These are phyloP conservation scores for Beverwykella pulmonaria DNA, from an alignment of 495 filamentous ascomycete species.

Conservation along the genomic window DNA sequence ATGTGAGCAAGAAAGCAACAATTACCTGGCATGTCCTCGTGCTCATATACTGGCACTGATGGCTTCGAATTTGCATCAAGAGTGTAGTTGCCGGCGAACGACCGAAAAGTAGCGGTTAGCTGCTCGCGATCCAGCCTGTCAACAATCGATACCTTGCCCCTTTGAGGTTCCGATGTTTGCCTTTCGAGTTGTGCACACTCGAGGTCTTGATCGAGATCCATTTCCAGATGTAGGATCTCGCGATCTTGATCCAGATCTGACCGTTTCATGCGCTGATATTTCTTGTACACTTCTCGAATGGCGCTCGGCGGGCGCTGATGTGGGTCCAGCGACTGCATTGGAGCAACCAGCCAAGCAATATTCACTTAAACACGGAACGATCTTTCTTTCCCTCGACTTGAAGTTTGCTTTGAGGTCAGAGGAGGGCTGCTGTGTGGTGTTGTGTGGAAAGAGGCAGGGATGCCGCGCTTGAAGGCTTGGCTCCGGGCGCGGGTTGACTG, in stretches of 20 bases:
- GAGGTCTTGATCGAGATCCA: conserved; percentile 5
- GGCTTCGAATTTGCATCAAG: neutral
- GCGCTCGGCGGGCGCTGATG: conserved; percentile 69
- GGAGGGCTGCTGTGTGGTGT: neutral
- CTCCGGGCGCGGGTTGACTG: neutral
- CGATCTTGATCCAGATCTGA: conserved; percentile 52
- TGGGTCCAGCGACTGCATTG: conserved; percentile 57
- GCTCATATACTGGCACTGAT: conserved; percentile 32
- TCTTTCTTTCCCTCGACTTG: too few relatives aligned
- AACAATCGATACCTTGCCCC: conserved; percentile 7
- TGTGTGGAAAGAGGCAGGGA: neutral
- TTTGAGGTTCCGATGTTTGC: neutral
- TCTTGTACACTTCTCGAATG: conserved; percentile 67
- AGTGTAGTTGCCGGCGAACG: conserved; percentile 8
- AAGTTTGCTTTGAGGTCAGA: neutral
- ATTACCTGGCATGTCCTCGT: conserved; percentile 47
- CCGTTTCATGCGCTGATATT: conserved; percentile 54
- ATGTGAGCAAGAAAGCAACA: neutral
- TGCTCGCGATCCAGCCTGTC: conserved; percentile 14
- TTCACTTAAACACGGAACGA: too few relatives aligned
- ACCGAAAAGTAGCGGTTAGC: conserved; percentile 15
- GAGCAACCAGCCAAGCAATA: neutral
- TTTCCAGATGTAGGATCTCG: conserved; percentile 51
- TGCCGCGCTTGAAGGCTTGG: neutral
- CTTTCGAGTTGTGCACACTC: neutral